Percentiles rank a stretch among this genome's conserved stretches.
Conservation (phyloP, 805 yeast species). For the Schwanniomyces sp. region DNA sequence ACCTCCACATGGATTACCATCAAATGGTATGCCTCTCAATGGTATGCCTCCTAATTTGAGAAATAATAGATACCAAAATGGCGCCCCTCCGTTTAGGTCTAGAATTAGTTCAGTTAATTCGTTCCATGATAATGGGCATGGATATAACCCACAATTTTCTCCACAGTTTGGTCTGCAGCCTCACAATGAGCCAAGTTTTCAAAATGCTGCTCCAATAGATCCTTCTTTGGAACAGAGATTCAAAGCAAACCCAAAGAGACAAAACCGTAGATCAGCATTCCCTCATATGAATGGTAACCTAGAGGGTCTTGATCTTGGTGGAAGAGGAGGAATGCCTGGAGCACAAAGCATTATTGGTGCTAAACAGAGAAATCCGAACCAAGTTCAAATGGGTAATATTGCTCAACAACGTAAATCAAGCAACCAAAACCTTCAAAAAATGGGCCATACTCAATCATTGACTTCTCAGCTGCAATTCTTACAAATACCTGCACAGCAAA, state of each 20-base stretch:
- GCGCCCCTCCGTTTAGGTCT: conserved; percentile 4
- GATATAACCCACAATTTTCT: neutral
- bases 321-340: conserved; percentile 47
- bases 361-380: conserved; percentile 2
- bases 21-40: conserved; percentile 25
- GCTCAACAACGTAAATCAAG: conserved; percentile 4
- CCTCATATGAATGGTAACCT: conserved; percentile 30
- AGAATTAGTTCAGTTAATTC: conserved; percentile 11
- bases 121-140: conserved; percentile 6
- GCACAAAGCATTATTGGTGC: neutral
- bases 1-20: conserved; percentile 32
- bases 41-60: conserved; percentile 25
- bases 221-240: conserved; percentile 24
- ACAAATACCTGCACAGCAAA: conserved; percentile 11
- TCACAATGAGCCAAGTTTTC: conserved; percentile 6
- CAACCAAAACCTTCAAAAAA: neutral
- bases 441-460: neutral
- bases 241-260: conserved; percentile 24
- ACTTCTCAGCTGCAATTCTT: conserved; percentile 15
- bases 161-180: conserved; percentile 5
- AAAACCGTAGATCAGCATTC: conserved; percentile 36
- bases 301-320: conserved; percentile 40
- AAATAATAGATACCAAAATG: conserved; percentile 8
- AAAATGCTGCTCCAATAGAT: conserved; percentile 25
- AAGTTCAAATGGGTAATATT: neutral